These are phyloP conservation scores for Polychaeton citri DNA, from an alignment of 2,329 filamentous ascomycete species.

Conservation along the genomic window DNA sequence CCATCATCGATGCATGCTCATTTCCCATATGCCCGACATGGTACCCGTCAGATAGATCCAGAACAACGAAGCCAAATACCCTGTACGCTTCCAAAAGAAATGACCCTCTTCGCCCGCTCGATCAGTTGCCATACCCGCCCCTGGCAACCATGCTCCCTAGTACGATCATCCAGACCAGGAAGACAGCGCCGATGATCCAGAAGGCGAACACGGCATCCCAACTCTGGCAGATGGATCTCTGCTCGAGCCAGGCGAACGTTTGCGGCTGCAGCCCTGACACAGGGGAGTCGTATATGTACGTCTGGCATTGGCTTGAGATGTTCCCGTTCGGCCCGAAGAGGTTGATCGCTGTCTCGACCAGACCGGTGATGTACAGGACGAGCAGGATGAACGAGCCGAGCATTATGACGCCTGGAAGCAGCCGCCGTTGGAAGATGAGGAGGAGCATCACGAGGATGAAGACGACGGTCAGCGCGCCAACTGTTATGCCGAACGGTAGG, in stretches of 20 bases:
- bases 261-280: slow-evolving; percentile 36
- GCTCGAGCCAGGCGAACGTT: slow-evolving; percentile 49
- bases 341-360: slow-evolving; percentile 51
- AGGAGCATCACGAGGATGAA: slow-evolving; percentile 47
- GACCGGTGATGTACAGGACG: slow-evolving; percentile 46
- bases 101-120: not conserved
- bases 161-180: slow-evolving; percentile 53
- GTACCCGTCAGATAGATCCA: too few species aligned
- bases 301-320: slow-evolving; percentile 46
- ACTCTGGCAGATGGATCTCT: slow-evolving; percentile 49
- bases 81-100: not conserved
- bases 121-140: slow-evolving; percentile 7
- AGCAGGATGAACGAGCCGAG: slow-evolving; percentile 48
- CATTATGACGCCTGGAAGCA: slow-evolving; percentile 47
- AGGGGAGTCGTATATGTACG: slow-evolving; percentile 38
- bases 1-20: too few species aligned
- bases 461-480: slow-evolving; percentile 41
- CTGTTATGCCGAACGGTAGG: slow-evolving; percentile 50
- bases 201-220: slow-evolving; percentile 53
- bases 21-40: too few species aligned
- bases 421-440: slow-evolving; percentile 41
- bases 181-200: slow-evolving; percentile 49
- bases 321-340: slow-evolving; percentile 44
- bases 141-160: slow-evolving; percentile 31
- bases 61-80: too few species aligned